These are phyloP conservation scores for Myxozyma kluyveri DNA, from an alignment of 805 yeast species.

Conservation along the genomic window DNA sequence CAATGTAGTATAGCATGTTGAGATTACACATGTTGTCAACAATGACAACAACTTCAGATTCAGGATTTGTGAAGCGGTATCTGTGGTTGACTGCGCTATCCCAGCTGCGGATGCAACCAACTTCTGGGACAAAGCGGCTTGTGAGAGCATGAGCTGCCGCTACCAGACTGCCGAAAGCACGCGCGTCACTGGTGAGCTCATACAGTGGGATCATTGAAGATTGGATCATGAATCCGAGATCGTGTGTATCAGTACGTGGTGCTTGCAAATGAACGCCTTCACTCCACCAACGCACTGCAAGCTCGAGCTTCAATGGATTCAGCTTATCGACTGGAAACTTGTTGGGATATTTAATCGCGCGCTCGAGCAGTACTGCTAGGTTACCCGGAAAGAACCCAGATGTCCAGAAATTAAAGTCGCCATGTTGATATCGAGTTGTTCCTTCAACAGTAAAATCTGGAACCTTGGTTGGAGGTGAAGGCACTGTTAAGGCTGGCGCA, in stretches of 20 bases:
- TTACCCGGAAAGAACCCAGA: constrained; percentile 14
- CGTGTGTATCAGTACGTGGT: constrained; percentile 36
- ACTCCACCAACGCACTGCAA: constrained; percentile 12
- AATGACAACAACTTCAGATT: constrained; percentile 36
- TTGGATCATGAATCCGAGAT: constrained; percentile 36
- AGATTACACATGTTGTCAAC: constrained; percentile 31
- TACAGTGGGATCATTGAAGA: constrained; percentile 36
- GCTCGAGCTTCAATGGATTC: constrained; percentile 6
- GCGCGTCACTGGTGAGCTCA: constrained; percentile 26
- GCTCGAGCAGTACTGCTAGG: constrained; percentile 8
- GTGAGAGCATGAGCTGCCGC: constrained; percentile 37
- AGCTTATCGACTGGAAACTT: constrained; percentile 2
- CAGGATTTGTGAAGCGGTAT: constrained; percentile 28
- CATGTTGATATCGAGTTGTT: constrained; percentile 1
- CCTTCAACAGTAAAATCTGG: constrained; percentile 10
- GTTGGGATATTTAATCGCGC: constrained; percentile 5
- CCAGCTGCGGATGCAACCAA: constrained; percentile 37
- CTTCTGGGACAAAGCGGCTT: constrained; percentile 32
- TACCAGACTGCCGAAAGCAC: constrained; percentile 31
- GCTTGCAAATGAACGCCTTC: constrained; percentile 3
- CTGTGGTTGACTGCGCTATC: constrained; percentile 30
- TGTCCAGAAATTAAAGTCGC: constrained; percentile 14
- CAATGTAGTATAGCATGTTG: constrained; percentile 36
- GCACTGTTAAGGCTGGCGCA: constrained; percentile 6
- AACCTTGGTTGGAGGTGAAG: constrained; percentile 8